Base-by-base conservation (phyloP, 2,329 filamentous ascomycete species). In the Pseudocercospora vitis region DNA sequence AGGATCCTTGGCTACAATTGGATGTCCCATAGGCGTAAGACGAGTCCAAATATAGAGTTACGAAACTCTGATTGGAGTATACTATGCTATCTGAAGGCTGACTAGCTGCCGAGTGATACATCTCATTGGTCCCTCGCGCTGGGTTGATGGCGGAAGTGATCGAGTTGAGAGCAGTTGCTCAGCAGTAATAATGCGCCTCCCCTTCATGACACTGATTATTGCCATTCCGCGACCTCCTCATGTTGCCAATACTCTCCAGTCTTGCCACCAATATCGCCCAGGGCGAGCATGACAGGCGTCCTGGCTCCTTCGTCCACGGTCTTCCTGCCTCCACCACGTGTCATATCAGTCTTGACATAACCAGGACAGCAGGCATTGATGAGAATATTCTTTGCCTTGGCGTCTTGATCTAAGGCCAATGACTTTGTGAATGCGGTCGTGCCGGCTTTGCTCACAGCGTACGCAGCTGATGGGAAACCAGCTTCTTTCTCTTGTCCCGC, bases 401-500 rank as follows among this genome's bases (percentile, higher is more conserved):
- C 58, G 19, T 53, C 47, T 53, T 69, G 64, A 47, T 68, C 60
- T 58, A 59, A 52, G 12, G 68, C 68, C 14, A 72, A 55, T 5
- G 57, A 69, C 44, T 68, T 69, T n/a, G 69, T 72, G 49, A 68
- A 62, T 1, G 66, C 70, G 3, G 65, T 71, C 55, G 63, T 63
- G 12, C 69, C 70, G 9, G 70, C 67, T 51, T 71, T 72, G 48
- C 65, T 68, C 5, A 77, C 74, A 0, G 73, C 74, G 60, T 81
- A 81, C 7, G 75, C 78, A 2, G 76, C 72, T 31, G 72, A 75
- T 1, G 77, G 78, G 65, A 77, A 81, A 0, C 78, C 78, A 2
- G 71, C 65, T 37, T 77, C 70, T 45, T 74, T 74, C 59, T 80
- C 74, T 19, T 65, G 73, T 0, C 74, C 76, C 8, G 66, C 66